Conservation (phyloP, 2,329 filamentous ascomycete species). For the Aspergillus floridensis region DNA sequence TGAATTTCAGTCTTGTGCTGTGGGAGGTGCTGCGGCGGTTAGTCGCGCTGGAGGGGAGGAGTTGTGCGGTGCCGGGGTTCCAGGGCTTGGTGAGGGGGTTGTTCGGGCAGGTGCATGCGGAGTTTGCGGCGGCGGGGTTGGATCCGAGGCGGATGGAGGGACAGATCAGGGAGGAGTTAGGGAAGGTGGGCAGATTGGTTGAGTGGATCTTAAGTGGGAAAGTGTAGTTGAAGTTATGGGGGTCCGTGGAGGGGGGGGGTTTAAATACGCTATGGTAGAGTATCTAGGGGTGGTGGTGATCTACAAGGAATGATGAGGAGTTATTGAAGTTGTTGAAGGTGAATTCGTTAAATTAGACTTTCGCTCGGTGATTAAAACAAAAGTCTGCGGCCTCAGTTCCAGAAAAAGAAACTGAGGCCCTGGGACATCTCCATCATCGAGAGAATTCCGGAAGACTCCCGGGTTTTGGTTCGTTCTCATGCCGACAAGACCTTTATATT, state of each 20-base stretch:
- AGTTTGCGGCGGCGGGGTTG: conserved; percentile 27
- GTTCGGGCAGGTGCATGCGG: conserved; percentile 27
- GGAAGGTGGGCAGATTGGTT: conserved; percentile 47
- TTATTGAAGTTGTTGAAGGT: conserved; percentile 2
- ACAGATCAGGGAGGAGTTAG: conserved; percentile 43
- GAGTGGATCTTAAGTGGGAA: conserved; percentile 22
- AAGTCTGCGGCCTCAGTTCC: conserved; percentile 11
- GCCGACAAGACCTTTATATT: conserved; percentile 42
- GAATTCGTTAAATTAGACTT: conserved; percentile 25
- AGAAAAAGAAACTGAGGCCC: conserved; percentile 1
- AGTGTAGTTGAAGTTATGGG: not conserved
- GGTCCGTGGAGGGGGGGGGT: conserved; percentile 18
- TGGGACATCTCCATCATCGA: conserved; percentile 15
- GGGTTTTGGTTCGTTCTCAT: conserved; percentile 23
- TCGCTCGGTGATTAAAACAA: conserved; percentile 16
- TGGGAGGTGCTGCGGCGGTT: conserved; percentile 35
- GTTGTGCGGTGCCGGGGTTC: conserved; percentile 33
- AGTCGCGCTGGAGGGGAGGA: conserved; percentile 21
- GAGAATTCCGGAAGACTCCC: conserved; percentile 10
- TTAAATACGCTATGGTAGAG: too few species aligned
- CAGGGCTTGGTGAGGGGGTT: conserved; percentile 24
- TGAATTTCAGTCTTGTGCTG: conserved; percentile 33
- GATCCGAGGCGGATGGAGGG: conserved; percentile 24
- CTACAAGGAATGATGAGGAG: not conserved
- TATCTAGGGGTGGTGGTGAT: too few species aligned